Conservation (phyloP, 192 early-diverging fungal species). For the Backusella macrospora region DNA sequence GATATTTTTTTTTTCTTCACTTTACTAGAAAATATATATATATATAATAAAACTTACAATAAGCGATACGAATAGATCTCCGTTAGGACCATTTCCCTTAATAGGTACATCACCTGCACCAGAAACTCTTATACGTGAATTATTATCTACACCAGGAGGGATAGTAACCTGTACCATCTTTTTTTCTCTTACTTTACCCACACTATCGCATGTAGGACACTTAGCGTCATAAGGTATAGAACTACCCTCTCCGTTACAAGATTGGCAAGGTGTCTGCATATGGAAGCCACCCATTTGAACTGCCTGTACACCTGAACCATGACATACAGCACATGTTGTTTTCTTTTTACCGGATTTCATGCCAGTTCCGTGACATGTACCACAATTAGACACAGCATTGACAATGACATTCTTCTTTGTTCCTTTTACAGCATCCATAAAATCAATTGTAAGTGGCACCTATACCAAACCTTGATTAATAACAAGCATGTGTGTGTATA, state of each 20-base stretch:
- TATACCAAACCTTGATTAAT: neutral
- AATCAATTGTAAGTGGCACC: slow-evolving; percentile 67
- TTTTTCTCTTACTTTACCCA: slow-evolving; percentile 74
- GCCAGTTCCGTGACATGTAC: slow-evolving; percentile 80
- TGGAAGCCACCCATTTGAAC: slow-evolving; percentile 89
- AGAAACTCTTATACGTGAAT: slow-evolving; percentile 74
- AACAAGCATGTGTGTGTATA: neutral
- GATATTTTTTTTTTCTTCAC: neutral
- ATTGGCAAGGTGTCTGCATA: slow-evolving; percentile 80
- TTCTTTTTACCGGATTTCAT: slow-evolving; percentile 76
- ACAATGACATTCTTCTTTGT: slow-evolving; percentile 66
- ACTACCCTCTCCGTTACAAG: slow-evolving; percentile 86
- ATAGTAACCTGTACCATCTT: slow-evolving; percentile 75
- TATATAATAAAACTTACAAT: slow-evolving; percentile 56
- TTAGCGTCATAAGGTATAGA: slow-evolving; percentile 63
- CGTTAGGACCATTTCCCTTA: slow-evolving; percentile 68
- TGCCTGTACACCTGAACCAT: slow-evolving; percentile 82
- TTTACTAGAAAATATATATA: no score
- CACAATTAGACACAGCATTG: slow-evolving; percentile 70
- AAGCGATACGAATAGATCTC: slow-evolving; percentile 85
- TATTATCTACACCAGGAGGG: slow-evolving; percentile 87
- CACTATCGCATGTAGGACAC: slow-evolving; percentile 81
- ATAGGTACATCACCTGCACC: slow-evolving; percentile 84
- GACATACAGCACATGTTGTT: slow-evolving; percentile 72
- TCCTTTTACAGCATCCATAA: slow-evolving; percentile 93